Conservation (phyloP, 179 eudicot genomes). For the Amaranthus tricolor region DNA sequence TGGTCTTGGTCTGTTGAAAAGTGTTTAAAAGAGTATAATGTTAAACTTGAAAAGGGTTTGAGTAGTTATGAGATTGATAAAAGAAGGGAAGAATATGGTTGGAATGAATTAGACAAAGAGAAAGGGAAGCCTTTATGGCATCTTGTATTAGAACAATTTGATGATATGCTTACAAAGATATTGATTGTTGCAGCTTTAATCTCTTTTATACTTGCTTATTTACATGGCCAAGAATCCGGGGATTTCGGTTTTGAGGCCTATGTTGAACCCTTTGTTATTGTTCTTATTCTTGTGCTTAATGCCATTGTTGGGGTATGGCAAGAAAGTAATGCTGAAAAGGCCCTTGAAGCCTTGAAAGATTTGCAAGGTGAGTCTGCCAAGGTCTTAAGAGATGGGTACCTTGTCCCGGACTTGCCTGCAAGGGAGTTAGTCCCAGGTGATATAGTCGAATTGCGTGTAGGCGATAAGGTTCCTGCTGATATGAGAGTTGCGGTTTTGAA, state of each 20-base stretch:
- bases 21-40: conserved; percentile 65
- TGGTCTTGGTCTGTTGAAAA: conserved; percentile 69
- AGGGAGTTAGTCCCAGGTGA: conserved; percentile 85
- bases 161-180: conserved; percentile 78
- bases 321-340: conserved; percentile 85
- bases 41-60: conserved; percentile 63
- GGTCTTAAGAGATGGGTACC: conserved; percentile 64
- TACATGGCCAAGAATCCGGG: conserved; percentile 49
- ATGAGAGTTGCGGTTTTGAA: conserved; percentile 60
- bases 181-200: conserved; percentile 71
- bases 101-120: conserved; percentile 73
- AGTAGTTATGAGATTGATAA: conserved; percentile 60
- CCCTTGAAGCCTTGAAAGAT: conserved; percentile 87
- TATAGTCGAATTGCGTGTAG: conserved; percentile 74
- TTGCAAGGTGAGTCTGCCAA: conserved; percentile 72
- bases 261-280: conserved; percentile 78
- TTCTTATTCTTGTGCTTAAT: conserved; percentile 62
- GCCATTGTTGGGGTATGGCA: conserved; percentile 94
- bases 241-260: conserved; percentile 54
- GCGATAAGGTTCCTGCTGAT: conserved; percentile 88
- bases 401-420: conserved; percentile 66
- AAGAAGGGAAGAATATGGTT: conserved; percentile 50
- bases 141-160: conserved; percentile 74
- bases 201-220: conserved; percentile 64
- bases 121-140: conserved; percentile 75